These are phyloP conservation scores for Salvia rosmarinus DNA, from an alignment of 257 asterid genomes.

Conservation along the genomic window DNA sequence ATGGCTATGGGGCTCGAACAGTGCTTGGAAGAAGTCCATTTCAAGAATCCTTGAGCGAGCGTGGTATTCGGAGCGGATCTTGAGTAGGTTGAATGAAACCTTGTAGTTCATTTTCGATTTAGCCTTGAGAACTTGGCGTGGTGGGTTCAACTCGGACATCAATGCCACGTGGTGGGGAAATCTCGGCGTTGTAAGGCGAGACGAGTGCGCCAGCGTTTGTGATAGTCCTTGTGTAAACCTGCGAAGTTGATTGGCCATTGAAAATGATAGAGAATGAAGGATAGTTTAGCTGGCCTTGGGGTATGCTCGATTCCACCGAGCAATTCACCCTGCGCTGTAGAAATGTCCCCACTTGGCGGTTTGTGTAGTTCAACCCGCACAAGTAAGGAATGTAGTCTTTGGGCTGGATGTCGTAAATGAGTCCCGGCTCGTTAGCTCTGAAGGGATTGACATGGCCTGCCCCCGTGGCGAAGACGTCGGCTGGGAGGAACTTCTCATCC, in stretches of 20 bases:
- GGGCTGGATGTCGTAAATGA: slow-evolving; percentile 30
- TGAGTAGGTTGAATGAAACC: slow-evolving; percentile 1
- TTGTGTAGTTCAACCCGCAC: slow-evolving; percentile 35
- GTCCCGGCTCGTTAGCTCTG: slow-evolving; percentile 35
- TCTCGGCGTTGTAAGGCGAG: slow-evolving; percentile 24
- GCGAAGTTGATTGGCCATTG: background rate
- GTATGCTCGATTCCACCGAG: background rate
- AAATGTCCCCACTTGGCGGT: slow-evolving; percentile 7
- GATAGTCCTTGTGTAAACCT: slow-evolving; percentile 29
- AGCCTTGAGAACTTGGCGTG: background rate
- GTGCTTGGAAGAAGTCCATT: background rate
- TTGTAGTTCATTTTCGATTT: background rate
- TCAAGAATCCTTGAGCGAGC: slow-evolving; percentile 4
- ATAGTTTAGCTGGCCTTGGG: slow-evolving; percentile 31
- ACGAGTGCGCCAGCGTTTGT: slow-evolving; percentile 36
- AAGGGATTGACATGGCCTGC: slow-evolving; percentile 43
- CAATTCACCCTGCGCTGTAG: slow-evolving; percentile 27
- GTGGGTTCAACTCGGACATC: slow-evolving; percentile 15
- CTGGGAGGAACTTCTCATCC: slow-evolving; percentile 32
- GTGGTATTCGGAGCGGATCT: background rate
- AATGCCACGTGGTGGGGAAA: slow-evolving; percentile 1
- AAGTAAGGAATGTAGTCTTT: slow-evolving; percentile 33
- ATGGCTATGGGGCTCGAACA: slow-evolving; percentile 26
- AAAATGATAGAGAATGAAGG: slow-evolving; percentile 26
- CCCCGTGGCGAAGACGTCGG: slow-evolving; percentile 39